phyloP scores from a whole-genome alignment of 371 early-diverging fungal species.

The Actinomortierella wolfii region DNA sequence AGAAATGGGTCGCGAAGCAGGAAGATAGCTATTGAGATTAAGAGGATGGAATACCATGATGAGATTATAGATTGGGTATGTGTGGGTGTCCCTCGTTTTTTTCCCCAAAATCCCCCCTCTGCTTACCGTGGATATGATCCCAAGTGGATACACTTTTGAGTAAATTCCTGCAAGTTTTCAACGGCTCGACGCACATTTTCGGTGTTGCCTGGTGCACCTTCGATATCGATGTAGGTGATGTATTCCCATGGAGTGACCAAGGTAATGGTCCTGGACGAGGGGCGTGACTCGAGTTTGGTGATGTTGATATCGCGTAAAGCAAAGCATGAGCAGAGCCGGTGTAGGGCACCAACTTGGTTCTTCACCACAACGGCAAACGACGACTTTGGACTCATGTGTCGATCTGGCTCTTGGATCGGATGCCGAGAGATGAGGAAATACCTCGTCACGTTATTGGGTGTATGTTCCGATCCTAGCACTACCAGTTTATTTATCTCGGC shows the following conservation, averaged over 20 bases:
- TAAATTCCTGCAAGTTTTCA: constrained; percentile 34
- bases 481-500: constrained; percentile 19
- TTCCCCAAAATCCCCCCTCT: background rate
- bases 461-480: constrained; percentile 30
- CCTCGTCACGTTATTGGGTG: constrained; percentile 38
- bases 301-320: constrained; percentile 42
- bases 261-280: constrained; percentile 29
- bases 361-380: constrained; percentile 41
- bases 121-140: constrained; percentile 35
- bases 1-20: too few species aligned
- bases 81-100: too few species aligned
- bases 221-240: constrained; percentile 38
- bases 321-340: constrained; percentile 31
- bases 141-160: constrained; percentile 33
- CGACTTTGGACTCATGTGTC: constrained; percentile 37
- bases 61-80: too few species aligned
- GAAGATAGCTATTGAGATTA: too few species aligned
- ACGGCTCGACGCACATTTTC: constrained; percentile 32
- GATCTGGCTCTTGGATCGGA: constrained; percentile 31
- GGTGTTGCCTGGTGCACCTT: constrained; percentile 33
- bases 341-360: constrained; percentile 34
- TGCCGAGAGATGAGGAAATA: constrained; percentile 39
- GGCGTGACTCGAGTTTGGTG: constrained; percentile 39
- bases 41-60: too few species aligned
- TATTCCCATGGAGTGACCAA: constrained; percentile 36